Evolutionary conservation across 768 basidiomycete genomes (phyloP).

Genomic region (Tylopilus sp.): DNA sequence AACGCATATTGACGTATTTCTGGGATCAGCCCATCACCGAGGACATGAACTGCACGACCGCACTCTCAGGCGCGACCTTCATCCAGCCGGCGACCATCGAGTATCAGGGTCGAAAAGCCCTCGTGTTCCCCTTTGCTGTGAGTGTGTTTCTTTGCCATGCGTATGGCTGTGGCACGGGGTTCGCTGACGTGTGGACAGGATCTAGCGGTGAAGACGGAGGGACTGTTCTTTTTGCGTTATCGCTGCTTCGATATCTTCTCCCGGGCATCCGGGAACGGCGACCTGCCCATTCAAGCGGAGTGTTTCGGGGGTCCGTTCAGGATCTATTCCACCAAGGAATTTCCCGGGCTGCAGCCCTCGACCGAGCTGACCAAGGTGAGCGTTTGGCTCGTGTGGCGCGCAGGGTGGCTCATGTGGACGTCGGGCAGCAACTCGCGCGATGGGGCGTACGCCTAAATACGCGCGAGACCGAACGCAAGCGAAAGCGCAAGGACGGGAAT

Average conservation of each 20-base stretch:
- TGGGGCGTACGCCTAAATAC: slow-evolving; percentile 36
- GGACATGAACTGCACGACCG: slow-evolving; percentile 40
- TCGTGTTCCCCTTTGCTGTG: slow-evolving; percentile 67
- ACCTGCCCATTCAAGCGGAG: slow-evolving; percentile 54
- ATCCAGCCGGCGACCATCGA: slow-evolving; percentile 53
- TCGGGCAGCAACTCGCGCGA: slow-evolving; percentile 31
- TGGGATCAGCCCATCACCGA: slow-evolving; percentile 44
- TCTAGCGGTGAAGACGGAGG: slow-evolving; percentile 63
- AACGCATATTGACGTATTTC: slow-evolving; percentile 44
- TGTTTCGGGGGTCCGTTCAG: slow-evolving; percentile 63
- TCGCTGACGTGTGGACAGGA: slow-evolving; percentile 41
- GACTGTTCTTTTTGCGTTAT: slow-evolving; percentile 68
- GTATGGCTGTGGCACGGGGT: neutral
- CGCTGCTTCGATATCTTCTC: slow-evolving; percentile 63
- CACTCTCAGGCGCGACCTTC: slow-evolving; percentile 62
- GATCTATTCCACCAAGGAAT: slow-evolving; percentile 72
- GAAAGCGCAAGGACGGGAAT: slow-evolving; percentile 28
- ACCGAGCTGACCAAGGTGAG: slow-evolving; percentile 65
- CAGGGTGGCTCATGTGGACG: neutral
- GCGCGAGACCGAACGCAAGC: slow-evolving; percentile 36
- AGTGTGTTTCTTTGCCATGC: slow-evolving; percentile 10
- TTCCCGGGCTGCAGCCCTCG: slow-evolving; percentile 65
- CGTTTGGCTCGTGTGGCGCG: neutral
- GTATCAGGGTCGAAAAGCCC: slow-evolving; percentile 46
- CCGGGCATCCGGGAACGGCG: slow-evolving; percentile 24